Evolutionary conservation across 441 rosid species (phyloP).

Genomic region (Euphorbia corollata): DNA sequence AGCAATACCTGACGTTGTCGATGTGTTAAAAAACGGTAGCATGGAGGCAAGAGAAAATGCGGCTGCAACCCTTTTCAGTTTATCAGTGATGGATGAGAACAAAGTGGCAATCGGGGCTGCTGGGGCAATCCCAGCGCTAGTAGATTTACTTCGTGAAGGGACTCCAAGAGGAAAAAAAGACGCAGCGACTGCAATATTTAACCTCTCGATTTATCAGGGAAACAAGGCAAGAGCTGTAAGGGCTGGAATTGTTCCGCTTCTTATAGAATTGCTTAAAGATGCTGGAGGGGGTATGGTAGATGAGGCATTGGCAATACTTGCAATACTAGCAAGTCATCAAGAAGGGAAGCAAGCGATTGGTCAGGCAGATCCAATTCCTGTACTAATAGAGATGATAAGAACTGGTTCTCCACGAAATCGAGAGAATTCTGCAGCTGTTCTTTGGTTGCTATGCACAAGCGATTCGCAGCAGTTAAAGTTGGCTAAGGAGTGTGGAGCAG

Average conservation of each 20-base stretch:
- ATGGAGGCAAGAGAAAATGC: constrained; percentile 99
- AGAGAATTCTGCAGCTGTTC: constrained; percentile 76
- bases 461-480: constrained; percentile 55
- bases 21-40: constrained; percentile 77
- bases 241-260: constrained; percentile 76
- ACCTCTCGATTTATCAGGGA: constrained; percentile 89
- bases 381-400: constrained; percentile 62
- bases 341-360: constrained; percentile 82
- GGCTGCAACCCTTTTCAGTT: constrained; percentile 93
- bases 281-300: constrained; percentile 97
- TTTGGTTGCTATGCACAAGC: constrained; percentile 72
- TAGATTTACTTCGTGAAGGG: constrained; percentile 73
- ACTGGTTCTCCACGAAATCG: constrained; percentile 91
- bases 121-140: constrained; percentile 88
- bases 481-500: constrained; percentile 65
- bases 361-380: constrained; percentile 24
- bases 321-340: constrained; percentile 76
- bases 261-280: constrained; percentile 69
- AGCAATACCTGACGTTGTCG: constrained; percentile 86
- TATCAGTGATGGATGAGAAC: constrained; percentile 86
- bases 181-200: constrained; percentile 92
- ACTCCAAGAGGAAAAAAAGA: constrained; percentile 93
- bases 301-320: constrained; percentile 87
- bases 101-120: constrained; percentile 95
- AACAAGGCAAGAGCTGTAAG: constrained; percentile 89